These are phyloP conservation scores for Sanghuangporus sanghuang DNA, from an alignment of 1,284 basidiomycete genomes.

Conservation along the genomic window DNA sequence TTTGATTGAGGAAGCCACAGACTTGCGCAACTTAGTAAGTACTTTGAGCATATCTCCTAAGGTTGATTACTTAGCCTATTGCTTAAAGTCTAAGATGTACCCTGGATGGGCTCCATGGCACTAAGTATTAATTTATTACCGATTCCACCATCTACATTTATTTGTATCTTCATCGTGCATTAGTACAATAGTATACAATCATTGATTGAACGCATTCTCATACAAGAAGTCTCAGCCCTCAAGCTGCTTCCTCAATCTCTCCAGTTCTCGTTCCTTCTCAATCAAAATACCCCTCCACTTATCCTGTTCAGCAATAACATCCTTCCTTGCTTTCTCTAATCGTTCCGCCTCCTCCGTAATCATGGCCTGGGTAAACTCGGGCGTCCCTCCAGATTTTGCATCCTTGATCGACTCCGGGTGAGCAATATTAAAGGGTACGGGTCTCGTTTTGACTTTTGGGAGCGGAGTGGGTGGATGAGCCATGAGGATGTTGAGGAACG, in stretches of 20 bases:
- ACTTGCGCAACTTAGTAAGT: constrained; percentile 69
- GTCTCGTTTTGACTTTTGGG: constrained; percentile 56
- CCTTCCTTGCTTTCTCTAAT: constrained; percentile 72
- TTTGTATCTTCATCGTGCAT: constrained; percentile 6
- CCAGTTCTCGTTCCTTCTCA: constrained; percentile 71
- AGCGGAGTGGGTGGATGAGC: constrained; percentile 82
- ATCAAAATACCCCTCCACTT: constrained; percentile 53
- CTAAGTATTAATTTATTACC: constrained; percentile 29
- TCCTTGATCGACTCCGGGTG: constrained; percentile 60
- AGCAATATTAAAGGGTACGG: constrained; percentile 67
- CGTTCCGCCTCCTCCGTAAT: constrained; percentile 81
- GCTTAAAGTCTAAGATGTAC: constrained; percentile 68
- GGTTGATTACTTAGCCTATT: background rate
- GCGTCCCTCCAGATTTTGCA: constrained; percentile 51
- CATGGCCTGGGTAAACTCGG: constrained; percentile 82
- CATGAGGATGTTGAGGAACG: constrained; percentile 82
- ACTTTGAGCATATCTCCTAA: background rate
- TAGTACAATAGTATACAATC: background rate
- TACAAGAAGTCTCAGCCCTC: constrained; percentile 20
- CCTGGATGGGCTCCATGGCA: constrained; percentile 85
- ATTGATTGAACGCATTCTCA: background rate
- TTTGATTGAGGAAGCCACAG: constrained; percentile 84
- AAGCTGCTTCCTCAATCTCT: constrained; percentile 51
- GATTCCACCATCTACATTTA: background rate
- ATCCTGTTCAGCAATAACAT: constrained; percentile 61